phyloP scores from a whole-genome alignment of 1,139 yeast species.

The Pichia sp. region DNA sequence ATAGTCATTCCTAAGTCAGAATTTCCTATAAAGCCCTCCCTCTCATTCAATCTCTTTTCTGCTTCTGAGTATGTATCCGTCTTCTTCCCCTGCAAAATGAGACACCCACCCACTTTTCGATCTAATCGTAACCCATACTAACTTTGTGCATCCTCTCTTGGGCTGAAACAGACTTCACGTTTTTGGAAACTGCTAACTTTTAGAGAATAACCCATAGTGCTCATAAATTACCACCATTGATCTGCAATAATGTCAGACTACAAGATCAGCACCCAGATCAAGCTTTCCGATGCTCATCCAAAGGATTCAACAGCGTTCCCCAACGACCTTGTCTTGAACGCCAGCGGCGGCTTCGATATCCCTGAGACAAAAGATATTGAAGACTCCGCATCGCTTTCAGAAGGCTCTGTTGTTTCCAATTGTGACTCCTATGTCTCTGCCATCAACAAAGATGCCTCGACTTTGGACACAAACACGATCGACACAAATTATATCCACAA shows the following conservation, averaged over 20 bases:
- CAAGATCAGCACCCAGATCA: background rate
- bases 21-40: no score
- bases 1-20: no score
- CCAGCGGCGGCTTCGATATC: slow-evolving; percentile 10
- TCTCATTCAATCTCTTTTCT: no score
- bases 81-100: no score
- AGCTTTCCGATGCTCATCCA: background rate
- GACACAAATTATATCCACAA: background rate
- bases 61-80: no score
- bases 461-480: slow-evolving; percentile 1
- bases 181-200: background rate
- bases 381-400: slow-evolving; percentile 9
- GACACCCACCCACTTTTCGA: no score
- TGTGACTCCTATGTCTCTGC: slow-evolving; percentile 3
- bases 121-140: no score
- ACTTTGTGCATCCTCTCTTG: no score
- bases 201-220: background rate
- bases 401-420: slow-evolving; percentile 5
- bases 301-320: slow-evolving; percentile 8
- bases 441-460: background rate
- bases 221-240: no score
- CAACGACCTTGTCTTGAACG: slow-evolving; percentile 9
- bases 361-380: slow-evolving; percentile 2
- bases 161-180: no score
- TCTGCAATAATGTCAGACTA: background rate